phyloP scores from a whole-genome alignment of 1,284 basidiomycete genomes.

The Retiboletus flavoniger region DNA sequence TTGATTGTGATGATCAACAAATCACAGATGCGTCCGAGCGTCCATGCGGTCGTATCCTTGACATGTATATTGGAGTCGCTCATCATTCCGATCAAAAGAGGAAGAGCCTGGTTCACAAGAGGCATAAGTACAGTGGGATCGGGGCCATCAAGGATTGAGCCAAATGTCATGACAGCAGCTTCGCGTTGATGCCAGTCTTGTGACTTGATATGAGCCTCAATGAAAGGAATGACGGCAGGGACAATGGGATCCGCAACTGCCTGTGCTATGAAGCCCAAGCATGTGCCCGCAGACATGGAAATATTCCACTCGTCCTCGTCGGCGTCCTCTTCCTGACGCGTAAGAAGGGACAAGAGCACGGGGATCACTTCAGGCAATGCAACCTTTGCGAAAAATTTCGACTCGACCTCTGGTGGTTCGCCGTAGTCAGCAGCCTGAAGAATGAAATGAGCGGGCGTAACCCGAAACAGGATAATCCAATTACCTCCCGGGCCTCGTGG shows the following conservation, averaged over 20 bases:
- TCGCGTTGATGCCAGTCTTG: conserved; percentile 95
- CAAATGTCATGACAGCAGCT: conserved; percentile 98
- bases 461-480: background rate
- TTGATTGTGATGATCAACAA: conserved; percentile 86
- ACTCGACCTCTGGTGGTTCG: conserved; percentile 86
- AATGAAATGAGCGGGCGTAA: conserved; percentile 9
- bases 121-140: conserved; percentile 85
- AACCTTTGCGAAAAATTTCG: conserved; percentile 90
- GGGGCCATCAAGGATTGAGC: conserved; percentile 95
- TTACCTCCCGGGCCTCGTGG: conserved; percentile 89
- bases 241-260: conserved; percentile 93
- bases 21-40: conserved; percentile 94
- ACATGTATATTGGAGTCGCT: conserved; percentile 82
- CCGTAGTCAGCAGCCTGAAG: conserved; percentile 83
- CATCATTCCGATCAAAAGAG: conserved; percentile 96
- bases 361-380: conserved; percentile 94
- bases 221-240: conserved; percentile 93
- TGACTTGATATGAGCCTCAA: conserved; percentile 92
- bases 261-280: conserved; percentile 84
- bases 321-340: conserved; percentile 93
- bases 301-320: conserved; percentile 99
- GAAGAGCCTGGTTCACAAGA: conserved; percentile 92
- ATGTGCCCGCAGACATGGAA: conserved; percentile 96
- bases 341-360: conserved; percentile 86
- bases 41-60: conserved; percentile 98